These are phyloP conservation scores for Persicaria tinctoria DNA, from an alignment of 148 eudicot species.

Conservation along the genomic window DNA sequence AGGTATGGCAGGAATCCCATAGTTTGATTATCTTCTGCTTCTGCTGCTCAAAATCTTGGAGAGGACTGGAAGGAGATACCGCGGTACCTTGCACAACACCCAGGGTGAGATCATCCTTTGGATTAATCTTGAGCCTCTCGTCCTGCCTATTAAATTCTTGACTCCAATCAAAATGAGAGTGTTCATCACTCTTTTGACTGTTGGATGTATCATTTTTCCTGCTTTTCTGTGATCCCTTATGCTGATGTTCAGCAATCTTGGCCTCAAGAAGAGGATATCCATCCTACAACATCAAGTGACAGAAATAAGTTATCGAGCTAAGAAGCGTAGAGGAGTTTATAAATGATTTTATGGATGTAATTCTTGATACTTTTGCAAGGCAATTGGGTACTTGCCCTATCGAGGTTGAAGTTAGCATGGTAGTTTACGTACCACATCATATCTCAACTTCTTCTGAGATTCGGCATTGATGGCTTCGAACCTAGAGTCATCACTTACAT, in stretches of 20 bases:
- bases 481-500: constrained; percentile 25
- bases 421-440: constrained; percentile 35
- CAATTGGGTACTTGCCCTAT: background rate
- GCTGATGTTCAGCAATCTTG: constrained; percentile 25
- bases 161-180: background rate
- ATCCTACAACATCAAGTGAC: constrained; percentile 24
- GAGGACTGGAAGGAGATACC: constrained; percentile 36
- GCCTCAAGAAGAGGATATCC: constrained; percentile 17
- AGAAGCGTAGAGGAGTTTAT: background rate
- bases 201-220: constrained; percentile 13
- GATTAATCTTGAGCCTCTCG: background rate
- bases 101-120: background rate
- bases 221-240: constrained; percentile 19
- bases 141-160: constrained; percentile 9
- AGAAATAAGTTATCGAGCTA: background rate
- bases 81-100: constrained; percentile 18
- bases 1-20: constrained; percentile 77
- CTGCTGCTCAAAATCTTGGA: constrained; percentile 56
- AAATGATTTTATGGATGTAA: background rate
- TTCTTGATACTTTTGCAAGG: background rate
- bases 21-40: constrained; percentile 53
- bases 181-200: background rate
- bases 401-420: background rate
- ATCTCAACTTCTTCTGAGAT: constrained; percentile 4
- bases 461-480: background rate